Base-by-base conservation (phyloP, 768 basidiomycete genomes). In the Pisolithus marmoratus region DNA sequence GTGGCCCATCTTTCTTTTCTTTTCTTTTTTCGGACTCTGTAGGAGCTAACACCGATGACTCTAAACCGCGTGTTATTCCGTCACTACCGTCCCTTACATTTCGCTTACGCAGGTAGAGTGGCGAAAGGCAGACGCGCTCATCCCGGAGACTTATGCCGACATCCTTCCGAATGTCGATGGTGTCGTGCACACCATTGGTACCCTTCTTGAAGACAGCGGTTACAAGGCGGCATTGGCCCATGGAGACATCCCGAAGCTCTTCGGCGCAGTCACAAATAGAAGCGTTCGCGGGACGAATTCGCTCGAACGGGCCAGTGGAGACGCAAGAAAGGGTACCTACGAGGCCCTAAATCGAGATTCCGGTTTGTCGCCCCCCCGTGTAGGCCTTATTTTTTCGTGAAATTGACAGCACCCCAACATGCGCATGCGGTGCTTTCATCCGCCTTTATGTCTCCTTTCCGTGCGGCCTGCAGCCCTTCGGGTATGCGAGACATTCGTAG, bases 181-280 rank as follows among this genome's bases (percentile, higher is more conserved):
- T 1, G 86, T 98, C 26, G 92, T 99, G 36, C 94, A 97, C 66
- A 95, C 96, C 1, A 76, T 98, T 19, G 96, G 96, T 42, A 90
- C 86, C 9, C 81, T 99, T 46, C 73, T 98, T 29, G 91, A 94
- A 63, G 82, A 84, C 60, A 74, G 76, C 19, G 73, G 70, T 41
- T 99, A 99, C 75, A 99, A 99, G 69, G 65, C 73, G 36, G 80
- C 83, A 36, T 58, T 97, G 41, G 74, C 75, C 54, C 73, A 75
- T 48, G 83, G 83, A 12, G 73, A 87, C 62, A 44, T 85, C 23
- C 58, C 76, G 15, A 76, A 74, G 11, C 68, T 87, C 34, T 50
- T 79, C 51, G 69, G 74, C 50, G 77, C 75, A 49, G 60, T 87
- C 29, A 60, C 72, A 24, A 72, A 73, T 52, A 72, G 71, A 46